Base-by-base conservation (phyloP, 805 yeast species). In the Yamadazyma paraphyllophila region DNA sequence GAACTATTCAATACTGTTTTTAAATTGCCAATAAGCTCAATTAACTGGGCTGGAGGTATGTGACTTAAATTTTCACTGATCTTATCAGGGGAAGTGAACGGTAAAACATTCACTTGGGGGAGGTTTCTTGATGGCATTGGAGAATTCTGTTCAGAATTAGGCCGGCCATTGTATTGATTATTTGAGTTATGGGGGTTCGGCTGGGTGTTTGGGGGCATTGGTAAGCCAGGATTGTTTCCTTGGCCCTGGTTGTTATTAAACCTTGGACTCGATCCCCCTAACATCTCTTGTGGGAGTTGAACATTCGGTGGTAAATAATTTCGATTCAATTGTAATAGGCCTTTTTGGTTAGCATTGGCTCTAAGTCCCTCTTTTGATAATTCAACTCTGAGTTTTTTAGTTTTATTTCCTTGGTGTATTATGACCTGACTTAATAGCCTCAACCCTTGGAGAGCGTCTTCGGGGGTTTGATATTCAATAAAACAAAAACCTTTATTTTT, bases 401-500 rank as follows among this genome's bases (percentile, higher is more conserved):
- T 61, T 10, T 71, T 72, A 39, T 67, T 69, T 4, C 58, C 58
- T 27, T 52, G 55, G 20, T 56, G 39, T 34, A 80, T 57, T 37
- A 68, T 67, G 9, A 81, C 63, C 51, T 75, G 77, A 27, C 65
- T 55, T 29, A 83, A 57, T 6, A 76, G 52, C 1, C 60, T 56
- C 27, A 77, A 52, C 1, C 84, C 88, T 38, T 62, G 60, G 29
- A 65, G 66, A 2, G 88, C 86, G 40, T 81, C 81, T 37, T 65
- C 67, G 1, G 83, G 76, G 14, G 60, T 56, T 44, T 55, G 64
- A 55, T 80, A 83, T 60, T 83, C 88, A 25, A 83, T 76, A 56
- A 83, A 83, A 47, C 85, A 78, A 54, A 76, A 83, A n/a, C 86
- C 86, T 57, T 82, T 82, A 55, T 80, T 78, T 50, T 78, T 77